Evolutionary conservation across 345 rosid genomes (phyloP), one percentile per base, ranked within the genome.

Genomic region (Euphorbia tirucalli): DNA sequence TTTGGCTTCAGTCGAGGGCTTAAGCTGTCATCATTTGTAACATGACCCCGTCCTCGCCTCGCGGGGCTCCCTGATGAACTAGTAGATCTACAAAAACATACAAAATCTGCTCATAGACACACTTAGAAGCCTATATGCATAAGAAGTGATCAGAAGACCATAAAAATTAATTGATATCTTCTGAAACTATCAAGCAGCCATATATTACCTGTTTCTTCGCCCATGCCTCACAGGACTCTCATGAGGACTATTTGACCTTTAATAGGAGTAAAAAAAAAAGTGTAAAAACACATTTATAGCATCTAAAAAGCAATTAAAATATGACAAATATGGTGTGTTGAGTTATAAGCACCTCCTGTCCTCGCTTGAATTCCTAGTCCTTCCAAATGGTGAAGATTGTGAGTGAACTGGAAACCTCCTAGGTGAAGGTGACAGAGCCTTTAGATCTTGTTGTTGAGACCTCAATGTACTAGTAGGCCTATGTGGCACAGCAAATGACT

Each of bases 1-100:
- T 83, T 72, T 28, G 74, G 46, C 65, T 75, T 79, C 60, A 7
- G 71, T 14, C 80, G 69, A 72, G 83, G 81, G 78, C 83, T 80
- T 25, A 15, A 63, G 57, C 73, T 73, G 56, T 54, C 68, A 35
- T 71, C 86, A 69, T 9, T 21, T 18, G 56, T 32, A 19, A 24
- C 18, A 39, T 50, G 41, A 54, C 35, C 71, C 57, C 43, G 27
- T 30, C 52, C 44, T 65, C 41, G 56, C 61, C 77, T 66, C 25
- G 32, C 69, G 35, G 60, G 71, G 62, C 77, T 69, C 2, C 35
- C 52, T 65, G 67, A 69, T 65, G 65, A 57, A 63, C 71, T 48
- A 43, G 63, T 39, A 28, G 72, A 65, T 44, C 70, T 73, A 22
- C 16, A 56, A 31, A 21, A 21, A 25, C 54, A 74, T 27, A 11